phyloP scores from a whole-genome alignment of 305 asterid species.

The Stenogyne calaminthoides region DNA sequence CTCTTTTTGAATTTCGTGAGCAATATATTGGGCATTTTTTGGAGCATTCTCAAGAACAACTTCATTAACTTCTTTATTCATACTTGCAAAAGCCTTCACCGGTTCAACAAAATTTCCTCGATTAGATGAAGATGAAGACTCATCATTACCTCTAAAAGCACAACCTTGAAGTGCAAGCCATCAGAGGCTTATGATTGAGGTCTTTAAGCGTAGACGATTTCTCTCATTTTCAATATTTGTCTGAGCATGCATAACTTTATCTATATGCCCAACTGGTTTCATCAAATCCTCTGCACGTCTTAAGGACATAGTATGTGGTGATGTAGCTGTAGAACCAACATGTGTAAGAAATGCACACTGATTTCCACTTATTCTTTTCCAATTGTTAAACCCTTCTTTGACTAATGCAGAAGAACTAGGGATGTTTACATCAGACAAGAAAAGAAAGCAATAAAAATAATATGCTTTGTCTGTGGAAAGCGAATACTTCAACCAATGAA shows the following conservation, averaged over 20 bases:
- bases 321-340: not conserved
- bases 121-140: not conserved
- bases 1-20: not conserved
- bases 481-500: not conserved
- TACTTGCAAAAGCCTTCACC: not conserved
- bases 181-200: not conserved
- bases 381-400: too few relatives aligned
- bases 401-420: too few relatives aligned
- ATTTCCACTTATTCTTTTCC: too few relatives aligned
- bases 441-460: not conserved
- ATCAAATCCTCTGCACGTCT: not conserved
- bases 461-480: not conserved
- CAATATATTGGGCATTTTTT: not conserved
- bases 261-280: not conserved
- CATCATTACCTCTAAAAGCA: not conserved
- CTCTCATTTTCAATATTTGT: not conserved
- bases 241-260: not conserved
- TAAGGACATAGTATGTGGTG: conserved; percentile 1
- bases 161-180: not conserved
- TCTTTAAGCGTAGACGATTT: not conserved
- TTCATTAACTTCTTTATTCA: not conserved
- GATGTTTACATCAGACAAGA: too few relatives aligned
- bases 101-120: not conserved
- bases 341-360: too few relatives aligned
- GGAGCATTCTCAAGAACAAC: not conserved